These are phyloP conservation scores for Leccinum variicolor DNA, from an alignment of 768 basidiomycete species.

Conservation along the genomic window DNA sequence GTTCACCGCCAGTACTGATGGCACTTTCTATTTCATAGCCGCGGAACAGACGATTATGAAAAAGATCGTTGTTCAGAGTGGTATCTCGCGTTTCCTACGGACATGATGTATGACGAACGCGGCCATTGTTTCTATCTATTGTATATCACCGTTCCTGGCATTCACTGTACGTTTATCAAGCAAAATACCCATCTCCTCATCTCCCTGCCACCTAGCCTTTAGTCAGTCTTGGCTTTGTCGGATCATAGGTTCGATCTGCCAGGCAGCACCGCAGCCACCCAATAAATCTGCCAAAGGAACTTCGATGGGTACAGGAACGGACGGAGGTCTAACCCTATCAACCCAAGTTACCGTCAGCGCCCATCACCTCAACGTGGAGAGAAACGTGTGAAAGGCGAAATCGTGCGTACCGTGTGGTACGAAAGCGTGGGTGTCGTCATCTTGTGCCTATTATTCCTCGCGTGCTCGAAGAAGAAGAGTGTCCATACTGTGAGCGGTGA, in stretches of 20 bases:
- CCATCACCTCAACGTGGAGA: too few relatives aligned
- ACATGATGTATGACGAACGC: constrained; percentile 13
- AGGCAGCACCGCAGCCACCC: constrained; percentile 73
- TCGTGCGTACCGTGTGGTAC: too few relatives aligned
- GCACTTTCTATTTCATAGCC: constrained; percentile 39
- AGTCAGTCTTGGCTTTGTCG: constrained; percentile 50
- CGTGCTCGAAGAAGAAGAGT: too few relatives aligned
- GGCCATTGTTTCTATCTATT: neutral
- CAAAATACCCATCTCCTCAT: neutral
- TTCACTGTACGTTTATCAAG: constrained; percentile 11
- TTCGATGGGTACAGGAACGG: too few relatives aligned
- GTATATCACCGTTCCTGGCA: neutral
- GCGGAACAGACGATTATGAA: constrained; percentile 88
- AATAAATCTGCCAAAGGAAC: too few relatives aligned
- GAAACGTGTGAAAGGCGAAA: too few relatives aligned
- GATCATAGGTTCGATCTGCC: constrained; percentile 50
- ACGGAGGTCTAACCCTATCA: too few relatives aligned
- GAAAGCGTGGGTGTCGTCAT: too few relatives aligned
- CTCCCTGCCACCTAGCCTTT: constrained; percentile 13
- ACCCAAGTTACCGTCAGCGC: too few relatives aligned
- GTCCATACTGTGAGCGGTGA: too few relatives aligned
- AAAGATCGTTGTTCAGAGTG: constrained; percentile 73
- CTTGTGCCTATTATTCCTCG: too few relatives aligned
- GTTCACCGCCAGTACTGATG: neutral
- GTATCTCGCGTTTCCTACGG: constrained; percentile 74